A percentile compares a stretch with the other conserved stretches of the same genome.
These are phyloP conservation scores for Trichoderma semiorbis DNA, from an alignment of 2,329 filamentous ascomycete genomes.

Conservation along the genomic window DNA sequence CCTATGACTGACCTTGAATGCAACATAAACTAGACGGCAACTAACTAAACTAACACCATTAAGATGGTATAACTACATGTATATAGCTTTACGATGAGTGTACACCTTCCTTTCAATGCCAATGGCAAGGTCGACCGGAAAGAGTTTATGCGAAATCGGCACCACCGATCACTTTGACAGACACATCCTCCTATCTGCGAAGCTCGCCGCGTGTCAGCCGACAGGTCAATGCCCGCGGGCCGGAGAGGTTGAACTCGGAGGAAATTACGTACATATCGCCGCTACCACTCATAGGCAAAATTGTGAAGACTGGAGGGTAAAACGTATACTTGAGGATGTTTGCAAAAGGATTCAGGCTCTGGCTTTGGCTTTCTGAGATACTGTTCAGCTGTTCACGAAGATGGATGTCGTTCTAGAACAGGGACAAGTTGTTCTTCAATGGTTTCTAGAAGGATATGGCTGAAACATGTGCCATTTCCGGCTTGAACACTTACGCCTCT, in stretches of 20 bases:
- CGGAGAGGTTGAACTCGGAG: neutral
- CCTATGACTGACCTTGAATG: neutral
- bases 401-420: too few species aligned
- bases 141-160: neutral
- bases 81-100: too few species aligned
- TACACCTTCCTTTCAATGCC: neutral
- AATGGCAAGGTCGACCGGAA: neutral
- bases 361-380: neutral
- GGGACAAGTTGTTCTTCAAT: too few species aligned
- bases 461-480: too few species aligned
- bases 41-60: too few species aligned
- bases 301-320: neutral
- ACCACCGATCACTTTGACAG: neutral
- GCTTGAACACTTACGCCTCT: too few species aligned
- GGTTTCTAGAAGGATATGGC: too few species aligned
- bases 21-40: neutral
- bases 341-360: neutral
- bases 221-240: neutral
- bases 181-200: neutral
- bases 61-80: too few species aligned
- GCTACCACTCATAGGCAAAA: neutral
- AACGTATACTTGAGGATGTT: neutral
- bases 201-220: neutral
- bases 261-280: neutral
- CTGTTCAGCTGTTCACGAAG: too few species aligned